phyloP scores from a whole-genome alignment of 331 rosid genomes.

The Saraca asoca region DNA sequence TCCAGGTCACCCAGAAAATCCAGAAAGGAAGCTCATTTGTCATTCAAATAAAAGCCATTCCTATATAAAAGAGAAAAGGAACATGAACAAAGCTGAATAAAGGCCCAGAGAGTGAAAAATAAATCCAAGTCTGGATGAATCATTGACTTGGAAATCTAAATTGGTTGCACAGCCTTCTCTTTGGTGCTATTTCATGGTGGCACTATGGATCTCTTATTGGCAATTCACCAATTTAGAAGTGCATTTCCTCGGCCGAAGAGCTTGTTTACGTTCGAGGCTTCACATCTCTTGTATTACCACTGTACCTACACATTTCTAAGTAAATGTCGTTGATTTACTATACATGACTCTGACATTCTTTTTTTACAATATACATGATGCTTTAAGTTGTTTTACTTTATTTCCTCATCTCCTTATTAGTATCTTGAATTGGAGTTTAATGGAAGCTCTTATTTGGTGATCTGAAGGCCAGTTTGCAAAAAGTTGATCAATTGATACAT shows the following conservation, averaged over 20 bases:
- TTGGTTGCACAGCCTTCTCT: slow-evolving; percentile 26
- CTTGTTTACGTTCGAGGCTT: slow-evolving; percentile 9
- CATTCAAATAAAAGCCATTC: slow-evolving; percentile 44
- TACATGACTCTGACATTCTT: slow-evolving; percentile 28
- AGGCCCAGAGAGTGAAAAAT: slow-evolving; percentile 28
- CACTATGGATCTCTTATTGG: slow-evolving; percentile 18
- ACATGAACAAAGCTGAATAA: slow-evolving; percentile 43
- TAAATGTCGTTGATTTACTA: slow-evolving; percentile 28
- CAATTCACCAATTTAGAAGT: slow-evolving; percentile 10
- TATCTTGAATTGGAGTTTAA: not conserved
- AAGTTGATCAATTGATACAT: not conserved
- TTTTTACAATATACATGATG: slow-evolving; percentile 30
- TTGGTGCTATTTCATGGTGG: slow-evolving; percentile 20
- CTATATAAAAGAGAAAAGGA: slow-evolving; percentile 38
- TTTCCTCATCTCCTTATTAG: not conserved
- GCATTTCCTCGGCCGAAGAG: slow-evolving; percentile 20
- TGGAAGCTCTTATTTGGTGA: not conserved
- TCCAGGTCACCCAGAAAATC: slow-evolving; percentile 43
- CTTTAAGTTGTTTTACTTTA: slow-evolving; percentile 5
- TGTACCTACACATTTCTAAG: slow-evolving; percentile 23
- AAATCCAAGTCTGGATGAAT: slow-evolving; percentile 39
- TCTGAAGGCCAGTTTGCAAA: not conserved
- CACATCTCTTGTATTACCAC: not conserved
- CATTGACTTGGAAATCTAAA: slow-evolving; percentile 28
- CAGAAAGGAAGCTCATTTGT: slow-evolving; percentile 46